Evolutionary conservation across 2,329 filamentous ascomycete species (phyloP), one percentile per base, ranked within the genome.

Genomic region (Epichloe uncinata): DNA sequence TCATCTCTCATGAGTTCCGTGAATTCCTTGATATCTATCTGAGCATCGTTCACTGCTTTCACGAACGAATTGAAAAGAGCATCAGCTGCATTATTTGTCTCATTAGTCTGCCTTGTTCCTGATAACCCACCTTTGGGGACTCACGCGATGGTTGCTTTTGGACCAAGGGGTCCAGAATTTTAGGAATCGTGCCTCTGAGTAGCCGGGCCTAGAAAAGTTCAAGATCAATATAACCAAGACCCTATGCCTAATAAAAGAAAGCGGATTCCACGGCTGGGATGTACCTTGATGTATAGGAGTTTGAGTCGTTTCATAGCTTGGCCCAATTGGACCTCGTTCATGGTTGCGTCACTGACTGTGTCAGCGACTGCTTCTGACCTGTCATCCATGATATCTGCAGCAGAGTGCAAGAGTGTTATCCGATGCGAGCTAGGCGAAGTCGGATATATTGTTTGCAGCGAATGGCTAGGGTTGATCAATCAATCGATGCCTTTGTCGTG

Each of bases 261-360:
- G 49, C 47, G 13, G 13, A 12, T 9, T 8, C n/a, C 15, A 13
- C 18, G 26, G 5, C 15, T 22, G 6, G 18, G 13, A 30, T 20
- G 56, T 70, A 73, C 77, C 69, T 76, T 73, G 57, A 75, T 66
- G 57, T 79, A 74, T n/a, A 79, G 63, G 44, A 75, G 65, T 56
- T 77, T 74, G 48, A 80, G 66, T 35, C 71, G 68, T 56, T 73
- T 65, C 56, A 79, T 66, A 22, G 70, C 71, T 52, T 70, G 65
- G 52, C 73, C 69, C 6, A 79, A 65, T 51, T 70, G 70, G 49
- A 70, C 66, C 60, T 79, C 75, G 45, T 76, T 70, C 64, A 67
- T 67, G 8, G 62, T 59, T 49, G 47, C 30, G 40, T 35, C 15
- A 5, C 30, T 49, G 33, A 13, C 36, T 9, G 22, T 20, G 12